Base-by-base conservation (phyloP, 768 basidiomycete genomes). In the Paxillus involutus region DNA sequence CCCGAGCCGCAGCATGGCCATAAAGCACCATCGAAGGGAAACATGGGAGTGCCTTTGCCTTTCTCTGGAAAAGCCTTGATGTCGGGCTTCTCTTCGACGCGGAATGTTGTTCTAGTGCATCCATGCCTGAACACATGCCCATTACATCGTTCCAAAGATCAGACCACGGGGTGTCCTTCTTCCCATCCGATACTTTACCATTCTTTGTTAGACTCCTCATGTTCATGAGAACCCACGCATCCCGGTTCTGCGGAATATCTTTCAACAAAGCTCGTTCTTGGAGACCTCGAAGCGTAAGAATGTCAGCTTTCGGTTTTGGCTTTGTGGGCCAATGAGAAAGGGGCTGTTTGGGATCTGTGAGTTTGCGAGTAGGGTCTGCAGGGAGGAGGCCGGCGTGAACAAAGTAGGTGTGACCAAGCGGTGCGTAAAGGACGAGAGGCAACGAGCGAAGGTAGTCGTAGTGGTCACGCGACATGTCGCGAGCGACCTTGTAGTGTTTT, bases 361-460 rank as follows among this genome's bases (percentile, higher is more conserved):
- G 66, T 29, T 80, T 65, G 56, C 76, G 80, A 1, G 68, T 71
- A 3, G 91, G 87, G 64, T 96, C 83, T 6, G 77, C 79, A 0
- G 93, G 79, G 2, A 98, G 77, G 17, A 96, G 63, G 6, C 95
- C 95, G 2, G 85, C 94, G 60, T 97, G 94, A 1, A 86, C 90
- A 44, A 95, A 77, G 71, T 84, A 85, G 1, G 84, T 71, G 63
- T 95, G 91, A 3, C 88, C 81, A 3, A 79, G 78, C 0, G 93
- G 91, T 14, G 89, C 71, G 64, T 96, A 84, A 8, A 94, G 74
- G 45, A 79, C 76, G 30, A 94, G 73, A 0, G 95, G 94, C 0
- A 94, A 72, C n/a, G 80, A 73, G 30, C 81, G 67, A 29, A 97
- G 78, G 68, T 94, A 98, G n/a, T 74, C 61, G 58, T 85, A 90